Base-by-base conservation (phyloP, 208 protist genomes). In the Jaenimonas drosophilae region DNA sequence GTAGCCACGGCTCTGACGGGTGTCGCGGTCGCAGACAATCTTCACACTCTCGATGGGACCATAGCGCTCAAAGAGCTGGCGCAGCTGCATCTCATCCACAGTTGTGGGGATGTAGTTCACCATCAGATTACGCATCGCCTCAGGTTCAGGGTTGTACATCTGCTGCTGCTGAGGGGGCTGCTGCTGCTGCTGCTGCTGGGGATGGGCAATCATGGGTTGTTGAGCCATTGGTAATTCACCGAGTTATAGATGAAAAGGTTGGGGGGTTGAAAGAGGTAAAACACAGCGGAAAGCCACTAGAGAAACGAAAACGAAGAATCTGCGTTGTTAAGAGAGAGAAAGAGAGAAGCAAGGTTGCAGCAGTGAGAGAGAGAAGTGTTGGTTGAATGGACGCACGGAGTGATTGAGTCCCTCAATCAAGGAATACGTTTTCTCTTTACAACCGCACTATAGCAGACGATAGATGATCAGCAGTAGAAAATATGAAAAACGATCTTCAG, bases 41-140 rank as follows among this genome's bases (percentile, higher is more conserved):
- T 94, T 90, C 24, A 90, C 74, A 37, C 67, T 77, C 58, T 94
- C 81, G 58, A 94, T 88, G 9, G 65, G 67, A 31, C 86, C 86
- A 48, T 64, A 91, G 41, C 65, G 76, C 54, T 85, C 78, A 59
- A 94, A 94, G 33, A 88, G 58, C 49, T 88, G 64, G 48, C 77
- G 71, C 32, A 91, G 69, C 64, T 91, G 76, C 39, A 76, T 52
- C 64, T 91, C 76, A 37, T 87, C 77, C 17, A 91, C 66, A n/a
- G 74, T 83, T 7, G 77, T 84, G 32, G 82, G 82, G 46, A 91
- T 85, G 65, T 91, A 91, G 66, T 91, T 91, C 58, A 91, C 82
- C 71, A 91, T 91, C 34, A 91, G 65, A 64, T 91, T 91, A 58
- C 82, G 82, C 49, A 80, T 51, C 25, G 62, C 46, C 57, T 87